Percentiles rank a stretch among this genome's conserved stretches.
Conservation (phyloP, 139 green algal genomes). For the Trebouxia sp. region DNA sequence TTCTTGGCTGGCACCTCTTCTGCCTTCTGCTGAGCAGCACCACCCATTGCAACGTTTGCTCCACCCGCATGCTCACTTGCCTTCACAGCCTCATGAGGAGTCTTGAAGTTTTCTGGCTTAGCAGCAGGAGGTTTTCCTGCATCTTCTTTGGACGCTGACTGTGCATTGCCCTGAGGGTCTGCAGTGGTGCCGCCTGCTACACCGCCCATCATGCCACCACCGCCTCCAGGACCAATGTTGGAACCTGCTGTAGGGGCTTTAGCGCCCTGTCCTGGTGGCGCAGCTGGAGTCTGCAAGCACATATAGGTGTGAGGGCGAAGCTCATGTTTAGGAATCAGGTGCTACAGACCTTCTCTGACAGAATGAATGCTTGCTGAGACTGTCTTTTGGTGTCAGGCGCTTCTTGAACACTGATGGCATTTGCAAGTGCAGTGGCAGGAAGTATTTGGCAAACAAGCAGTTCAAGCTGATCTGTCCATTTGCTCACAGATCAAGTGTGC, state of each 20-base stretch:
- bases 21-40: conserved; percentile 19
- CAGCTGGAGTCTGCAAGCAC: conserved; percentile 14
- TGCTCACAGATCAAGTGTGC: too few relatives aligned
- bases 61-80: background rate
- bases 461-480: too few relatives aligned
- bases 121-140: background rate
- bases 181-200: background rate
- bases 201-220: background rate
- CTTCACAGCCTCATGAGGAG: conserved; percentile 8
- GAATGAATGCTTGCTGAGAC: too few relatives aligned
- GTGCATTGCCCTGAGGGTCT: conserved; percentile 7
- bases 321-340: too few relatives aligned
- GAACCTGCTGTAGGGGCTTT: conserved; percentile 6
- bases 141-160: background rate
- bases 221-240: background rate
- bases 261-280: background rate
- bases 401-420: too few relatives aligned
- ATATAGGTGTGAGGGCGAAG: background rate
- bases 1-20: conserved; percentile 1
- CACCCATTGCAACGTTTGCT: background rate
- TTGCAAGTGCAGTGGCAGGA: too few relatives aligned
- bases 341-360: too few relatives aligned
- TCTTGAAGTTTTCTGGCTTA: background rate
- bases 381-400: too few relatives aligned
- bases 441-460: too few relatives aligned